phyloP scores from a whole-genome alignment of 768 basidiomycete species.

The Lentinus brumalis region DNA sequence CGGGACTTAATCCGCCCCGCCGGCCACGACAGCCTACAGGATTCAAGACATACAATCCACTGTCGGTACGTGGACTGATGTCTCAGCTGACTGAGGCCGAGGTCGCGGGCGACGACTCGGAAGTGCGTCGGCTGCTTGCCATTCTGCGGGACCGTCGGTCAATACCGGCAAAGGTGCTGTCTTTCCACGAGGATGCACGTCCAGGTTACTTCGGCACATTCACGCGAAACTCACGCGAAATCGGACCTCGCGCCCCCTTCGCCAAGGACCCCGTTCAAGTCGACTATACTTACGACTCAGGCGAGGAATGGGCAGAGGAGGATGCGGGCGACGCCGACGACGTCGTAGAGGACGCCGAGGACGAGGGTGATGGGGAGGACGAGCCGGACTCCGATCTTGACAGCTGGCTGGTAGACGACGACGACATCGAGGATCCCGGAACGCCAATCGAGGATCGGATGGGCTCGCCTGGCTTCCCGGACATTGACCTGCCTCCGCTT shows the following conservation, averaged over 20 bases:
- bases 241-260: constrained; percentile 86
- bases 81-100: constrained; percentile 75
- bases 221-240: constrained; percentile 75
- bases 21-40: constrained; percentile 34
- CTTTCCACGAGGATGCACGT: constrained; percentile 81
- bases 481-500: constrained; percentile 20
- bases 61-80: constrained; percentile 55
- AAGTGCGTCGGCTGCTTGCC: constrained; percentile 64
- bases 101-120: constrained; percentile 66
- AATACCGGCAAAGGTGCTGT: constrained; percentile 79
- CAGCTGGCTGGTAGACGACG: constrained; percentile 78
- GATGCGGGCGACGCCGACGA: constrained; percentile 75
- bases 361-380: constrained; percentile 66
- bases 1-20: constrained; percentile 21
- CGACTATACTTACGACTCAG: constrained; percentile 94
- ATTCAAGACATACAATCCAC: constrained; percentile 32
- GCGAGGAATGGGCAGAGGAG: constrained; percentile 95
- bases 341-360: constrained; percentile 57
- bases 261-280: constrained; percentile 72
- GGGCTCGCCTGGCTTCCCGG: constrained; percentile 31
- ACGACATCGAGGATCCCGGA: constrained; percentile 50
- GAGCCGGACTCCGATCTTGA: constrained; percentile 77
- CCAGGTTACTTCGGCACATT: constrained; percentile 96
- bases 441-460: constrained; percentile 45
- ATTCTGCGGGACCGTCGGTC: constrained; percentile 60